Conservation (phyloP, 768 basidiomycete species). For the Crucibulum laeve region DNA sequence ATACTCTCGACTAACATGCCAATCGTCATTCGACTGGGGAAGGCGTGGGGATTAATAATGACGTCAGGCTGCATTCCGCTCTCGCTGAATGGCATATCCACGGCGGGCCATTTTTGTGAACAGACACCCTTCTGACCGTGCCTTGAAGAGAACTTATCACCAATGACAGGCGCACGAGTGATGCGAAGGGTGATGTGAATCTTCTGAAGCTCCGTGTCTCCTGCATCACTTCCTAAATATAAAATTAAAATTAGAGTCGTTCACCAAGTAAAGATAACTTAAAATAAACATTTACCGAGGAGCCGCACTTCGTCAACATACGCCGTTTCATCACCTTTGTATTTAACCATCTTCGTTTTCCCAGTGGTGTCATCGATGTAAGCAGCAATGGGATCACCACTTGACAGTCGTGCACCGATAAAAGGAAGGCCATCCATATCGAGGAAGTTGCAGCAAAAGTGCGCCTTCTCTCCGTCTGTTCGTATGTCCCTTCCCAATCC, state of each 20-base stretch:
- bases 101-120: slow-evolving; percentile 96
- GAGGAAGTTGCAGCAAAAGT: slow-evolving; percentile 45
- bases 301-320: slow-evolving; percentile 91
- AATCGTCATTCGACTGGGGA: slow-evolving; percentile 99
- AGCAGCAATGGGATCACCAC: slow-evolving; percentile 81
- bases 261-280: background rate
- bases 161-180: slow-evolving; percentile 93
- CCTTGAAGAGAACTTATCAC: slow-evolving; percentile 98
- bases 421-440: slow-evolving; percentile 84
- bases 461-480: slow-evolving; percentile 38
- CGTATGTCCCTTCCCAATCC: slow-evolving; percentile 78
- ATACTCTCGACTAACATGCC: slow-evolving; percentile 99
- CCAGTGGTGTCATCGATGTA: slow-evolving; percentile 85
- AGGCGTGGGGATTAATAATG: slow-evolving; percentile 99
- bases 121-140: slow-evolving; percentile 99
- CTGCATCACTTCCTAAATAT: slow-evolving; percentile 71
- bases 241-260: slow-evolving; percentile 2
- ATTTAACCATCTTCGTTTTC: slow-evolving; percentile 83
- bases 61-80: slow-evolving; percentile 99
- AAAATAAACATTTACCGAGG: slow-evolving; percentile 59
- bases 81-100: slow-evolving; percentile 99
- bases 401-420: slow-evolving; percentile 61
- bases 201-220: slow-evolving; percentile 87
- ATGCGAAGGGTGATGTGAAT: slow-evolving; percentile 91
- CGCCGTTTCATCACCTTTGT: slow-evolving; percentile 92